Base-by-base conservation (phyloP, 148 eudicot species). In the Silene latifolia region DNA sequence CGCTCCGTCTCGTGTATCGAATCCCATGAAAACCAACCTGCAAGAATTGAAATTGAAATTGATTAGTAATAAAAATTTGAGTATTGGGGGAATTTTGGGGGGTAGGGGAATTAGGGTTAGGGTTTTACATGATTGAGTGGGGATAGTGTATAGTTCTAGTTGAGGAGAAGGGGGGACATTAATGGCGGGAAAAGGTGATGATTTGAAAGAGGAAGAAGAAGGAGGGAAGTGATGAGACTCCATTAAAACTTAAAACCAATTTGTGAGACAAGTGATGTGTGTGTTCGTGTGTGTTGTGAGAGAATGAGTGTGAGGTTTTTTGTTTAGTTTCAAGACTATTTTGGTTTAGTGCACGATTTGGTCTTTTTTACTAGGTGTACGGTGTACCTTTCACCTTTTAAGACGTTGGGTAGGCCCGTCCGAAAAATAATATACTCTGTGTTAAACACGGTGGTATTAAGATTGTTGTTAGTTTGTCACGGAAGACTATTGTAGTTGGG, bases 11-110 rank as follows among this genome's bases (percentile, higher is more conserved):
- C 97, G 83, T 96, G 97, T 42, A 96, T 90, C 27, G 88, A 87
- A 18, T 85, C 86, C 99, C 99, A 96, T 0, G 89, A 79, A 67
- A 96, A 96, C 99, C 99, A 96, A 72, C 91, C 99, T 96, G 80
- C 61, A 77, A 70, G 15, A 61, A 62, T 7, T 39, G 39, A 10
- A 63, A 65, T 4, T 1, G 17, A 67, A 46, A 5, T 39, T 2
- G 32, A 66, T 23, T 35, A 80, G 51, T 27, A 27, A 27, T 27
- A 27, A 27, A 1, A 27, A 3, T 1, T 27, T 27, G 29, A 27
- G 29, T 27, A 39, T 8, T 60, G 29, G 23, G 3, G 7, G 3
- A 35, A 57, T 2, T 32, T 3, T 2, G 35, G 35, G 35, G 5
- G 5, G 3, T 2, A 32, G 54, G 42, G 35, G 19, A 44, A 51